Evolutionary conservation across 2,329 filamentous ascomycete genomes (phyloP), one percentile per base, ranked within the genome.

Genomic region (Ilyonectria robusta): DNA sequence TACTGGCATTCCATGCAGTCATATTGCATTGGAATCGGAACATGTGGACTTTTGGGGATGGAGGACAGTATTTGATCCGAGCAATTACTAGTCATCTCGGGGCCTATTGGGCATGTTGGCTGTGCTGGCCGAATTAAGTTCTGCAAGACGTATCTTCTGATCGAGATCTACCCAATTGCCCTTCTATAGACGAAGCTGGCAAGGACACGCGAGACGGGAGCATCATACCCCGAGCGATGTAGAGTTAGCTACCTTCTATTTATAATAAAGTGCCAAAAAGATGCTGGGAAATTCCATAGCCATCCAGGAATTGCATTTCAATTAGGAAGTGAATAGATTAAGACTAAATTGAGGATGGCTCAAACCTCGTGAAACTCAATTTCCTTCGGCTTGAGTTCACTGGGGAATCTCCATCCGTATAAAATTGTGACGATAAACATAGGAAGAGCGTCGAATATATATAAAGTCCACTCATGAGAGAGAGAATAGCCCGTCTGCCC

Each of bases 1-100:
- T 70, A n/a, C 19, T 71, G 10, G 55, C 69, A 0, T 60, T 33
- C 23, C 53, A 60, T 23, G 58, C 21, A 7, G 48, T 46, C n/a
- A 33, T 60, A 47, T 13, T 60, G 23, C 37, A 60, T 23, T 53
- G 47, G 58, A 31, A 23, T n/a, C 26, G 47, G 31, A 23, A 44
- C 7, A 53, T 60, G 11, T 53, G 47, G 58, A 40, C 44, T 33
- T 60, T 60, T 26, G 47, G 26, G 2, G 58, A 53, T 26, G 58
- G 58, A 3, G 58, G 58, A 8, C 23, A 42, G 37, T 60, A 53
- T 44, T 8, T 60, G 26, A 60, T 53, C 29, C 17, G 35, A 26
- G 40, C 47, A 1, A 53, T 60, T 6, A 53, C 19, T 13, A 9
- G n/a, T 13, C 48, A 60, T 19, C 58, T 60, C 8, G 58, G 58